Base-by-base conservation (phyloP, 2,329 filamentous ascomycete species). In the Penicillium sp. region DNA sequence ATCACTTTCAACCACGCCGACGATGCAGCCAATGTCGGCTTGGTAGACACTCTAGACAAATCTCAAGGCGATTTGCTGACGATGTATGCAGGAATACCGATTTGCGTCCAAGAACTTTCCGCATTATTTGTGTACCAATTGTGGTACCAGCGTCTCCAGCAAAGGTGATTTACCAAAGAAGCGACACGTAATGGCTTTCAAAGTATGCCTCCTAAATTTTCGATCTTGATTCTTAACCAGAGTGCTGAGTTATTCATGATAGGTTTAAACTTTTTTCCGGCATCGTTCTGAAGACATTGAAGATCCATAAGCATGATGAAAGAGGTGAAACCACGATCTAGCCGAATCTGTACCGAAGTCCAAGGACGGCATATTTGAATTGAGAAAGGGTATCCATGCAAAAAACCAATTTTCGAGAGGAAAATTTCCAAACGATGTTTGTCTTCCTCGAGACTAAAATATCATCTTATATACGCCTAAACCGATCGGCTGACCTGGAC, bases 81-180 rank as follows among this genome's bases (percentile, higher is more conserved):
- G 3, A 7, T 43, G 3, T 6, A 25, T 43, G 48, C n/a, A 70
- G 68, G 65, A 60, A 28, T 75, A 75, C 46, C 68, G 55, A 14
- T 75, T 73, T 52, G 69, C 65, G 6, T 60, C 68, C 2, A 63
- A 69, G 38, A 63, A 60, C 11, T 69, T 69, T 28, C 68, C 67
- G 2, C 71, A 75, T 46, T 70, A 67, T 6, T 75, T 75, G 52
- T 75, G 73, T 62, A 57, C 60, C 6, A 70, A 63, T 7, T 75
- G 74, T 43, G 73, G 73, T 3, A 70, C 71, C 1, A 73, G 69
- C 49, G 62, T 75, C 33, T 71, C 68, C 52, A 68, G 62, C 8
- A 66, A 68, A 35, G 53, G 58, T 2, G 42, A 52, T 0, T 35
- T 52, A 57, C 72, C 45, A 48, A 68, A 62, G 61, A 62, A 54